phyloP scores from a whole-genome alignment of 106 monocot genomes.

The Dioscorea dumetorum region DNA sequence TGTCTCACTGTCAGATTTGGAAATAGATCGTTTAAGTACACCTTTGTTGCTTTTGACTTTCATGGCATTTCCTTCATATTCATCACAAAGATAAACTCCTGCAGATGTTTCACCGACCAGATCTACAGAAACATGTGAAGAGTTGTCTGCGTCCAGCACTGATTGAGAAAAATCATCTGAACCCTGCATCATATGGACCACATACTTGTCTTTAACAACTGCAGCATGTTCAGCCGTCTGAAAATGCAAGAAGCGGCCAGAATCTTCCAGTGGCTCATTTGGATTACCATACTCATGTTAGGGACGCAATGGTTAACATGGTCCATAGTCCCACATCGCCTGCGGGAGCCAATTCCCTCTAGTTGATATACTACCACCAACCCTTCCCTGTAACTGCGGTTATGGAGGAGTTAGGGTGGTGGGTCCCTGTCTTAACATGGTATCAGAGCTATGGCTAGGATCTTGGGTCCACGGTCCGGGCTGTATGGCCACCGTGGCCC shows the following conservation, averaged over 20 bases:
- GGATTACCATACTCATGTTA: slow-evolving; percentile 11
- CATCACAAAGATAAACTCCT: slow-evolving; percentile 12
- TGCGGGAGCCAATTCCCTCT: too few relatives aligned
- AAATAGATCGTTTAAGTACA: slow-evolving; percentile 48
- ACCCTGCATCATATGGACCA: slow-evolving; percentile 21
- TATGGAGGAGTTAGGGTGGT: too few relatives aligned
- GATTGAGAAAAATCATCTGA: slow-evolving; percentile 4
- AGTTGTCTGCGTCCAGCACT: not conserved
- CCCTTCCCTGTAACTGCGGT: too few relatives aligned
- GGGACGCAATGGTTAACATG: too few relatives aligned
- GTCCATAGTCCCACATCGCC: too few relatives aligned
- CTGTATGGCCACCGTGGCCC: too few relatives aligned
- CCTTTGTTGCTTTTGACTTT: slow-evolving; percentile 7
- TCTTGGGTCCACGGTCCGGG: too few relatives aligned
- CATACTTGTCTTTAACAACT: slow-evolving; percentile 35
- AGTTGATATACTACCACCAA: too few relatives aligned
- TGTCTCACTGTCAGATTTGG: slow-evolving; percentile 20
- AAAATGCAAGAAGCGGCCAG: slow-evolving; percentile 7
- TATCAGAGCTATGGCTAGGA: too few relatives aligned
- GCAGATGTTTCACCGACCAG: slow-evolving; percentile 4
- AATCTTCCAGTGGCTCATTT: slow-evolving; percentile 18
- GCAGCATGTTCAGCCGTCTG: slow-evolving; percentile 40
- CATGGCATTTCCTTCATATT: slow-evolving; percentile 16
- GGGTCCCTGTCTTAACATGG: too few relatives aligned
- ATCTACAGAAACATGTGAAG: slow-evolving; percentile 17